phyloP scores from a whole-genome alignment of 2,329 filamentous ascomycete species.

The Talaromyces sp. region DNA sequence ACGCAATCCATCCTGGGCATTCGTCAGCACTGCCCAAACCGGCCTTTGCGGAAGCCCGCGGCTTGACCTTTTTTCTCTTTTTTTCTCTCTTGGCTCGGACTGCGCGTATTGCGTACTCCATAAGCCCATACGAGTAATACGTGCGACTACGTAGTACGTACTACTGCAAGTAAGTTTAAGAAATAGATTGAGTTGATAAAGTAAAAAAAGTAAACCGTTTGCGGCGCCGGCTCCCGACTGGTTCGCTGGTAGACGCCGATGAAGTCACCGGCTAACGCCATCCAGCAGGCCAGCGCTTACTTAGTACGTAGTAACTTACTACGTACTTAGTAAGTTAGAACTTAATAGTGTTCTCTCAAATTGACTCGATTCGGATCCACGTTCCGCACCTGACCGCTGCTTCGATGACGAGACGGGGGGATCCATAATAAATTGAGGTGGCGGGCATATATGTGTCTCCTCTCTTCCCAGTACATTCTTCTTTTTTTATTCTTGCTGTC shows the following conservation, averaged over 20 bases:
- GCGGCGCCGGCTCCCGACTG: neutral
- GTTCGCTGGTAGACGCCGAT: neutral
- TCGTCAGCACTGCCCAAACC: neutral
- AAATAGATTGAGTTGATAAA: neutral
- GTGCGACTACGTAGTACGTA: no score
- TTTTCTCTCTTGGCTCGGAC: neutral
- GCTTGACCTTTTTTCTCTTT: neutral
- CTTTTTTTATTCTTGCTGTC: neutral
- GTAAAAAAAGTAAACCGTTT: neutral
- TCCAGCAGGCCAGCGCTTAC: neutral
- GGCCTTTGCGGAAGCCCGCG: neutral
- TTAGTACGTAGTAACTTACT: no score
- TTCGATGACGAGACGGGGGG: neutral
- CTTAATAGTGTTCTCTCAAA: neutral
- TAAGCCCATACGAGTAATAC: no score
- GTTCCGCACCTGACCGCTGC: neutral
- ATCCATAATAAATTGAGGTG: neutral
- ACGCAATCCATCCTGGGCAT: neutral
- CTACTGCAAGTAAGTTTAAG: no score
- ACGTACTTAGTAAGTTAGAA: no score
- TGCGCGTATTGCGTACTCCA: no score
- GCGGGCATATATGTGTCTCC: neutral
- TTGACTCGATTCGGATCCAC: neutral
- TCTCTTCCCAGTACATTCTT: no score
- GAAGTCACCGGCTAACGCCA: neutral